Evolutionary conservation across 495 filamentous ascomycete species (phyloP), one percentile per base, ranked within the genome.

Genomic region (Cenococcum geophilum): DNA sequence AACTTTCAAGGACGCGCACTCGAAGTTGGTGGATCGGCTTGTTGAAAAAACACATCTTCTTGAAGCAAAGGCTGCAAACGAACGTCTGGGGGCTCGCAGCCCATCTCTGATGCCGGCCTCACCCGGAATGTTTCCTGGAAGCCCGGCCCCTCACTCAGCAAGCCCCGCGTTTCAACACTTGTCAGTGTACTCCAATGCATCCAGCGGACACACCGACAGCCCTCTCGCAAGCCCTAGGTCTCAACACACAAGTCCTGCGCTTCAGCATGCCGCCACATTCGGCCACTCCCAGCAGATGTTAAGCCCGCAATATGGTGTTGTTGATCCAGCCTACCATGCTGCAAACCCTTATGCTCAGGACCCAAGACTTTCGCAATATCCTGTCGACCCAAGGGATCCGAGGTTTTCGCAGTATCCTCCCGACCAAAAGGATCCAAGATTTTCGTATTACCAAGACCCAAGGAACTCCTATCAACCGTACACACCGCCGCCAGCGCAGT

Each of bases 1-100:
- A 70, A 90, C 85, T 22, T 77, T 91, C 22, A 88, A 87, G 68
- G 86, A 86, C 61, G 79, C 86, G 1, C 86, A 89, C 63, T 76
- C 75, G 16, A 75, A 79, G 2, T 76, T 93, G 37, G 86, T 91
- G 1, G 82, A 84, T 22, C 73, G 83, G 5, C 73, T 92, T 20
- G 74, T 86, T 5, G 76, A 79, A 56, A 88, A 87, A 63, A 81
- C 85, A 20, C 69, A 68, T 48, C 49, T 62, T 16, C 22, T 62
- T n/a, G 66, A 68, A 54, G 32, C 58, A n/a, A 59, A 62, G 16
- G 23, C 51, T 1, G 62, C 58, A 27, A 65, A 64, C 40, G 62
- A 64, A 43, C 34, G 62, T 48, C 54, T 65, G 12, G 55, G 61
- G 18, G 16, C 21, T 53, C 23, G n/a, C 21, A 21, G 23, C 14